Evolutionary conservation across 495 filamentous ascomycete species (phyloP).

Genomic region (Thermothielavioides terrestris): DNA sequence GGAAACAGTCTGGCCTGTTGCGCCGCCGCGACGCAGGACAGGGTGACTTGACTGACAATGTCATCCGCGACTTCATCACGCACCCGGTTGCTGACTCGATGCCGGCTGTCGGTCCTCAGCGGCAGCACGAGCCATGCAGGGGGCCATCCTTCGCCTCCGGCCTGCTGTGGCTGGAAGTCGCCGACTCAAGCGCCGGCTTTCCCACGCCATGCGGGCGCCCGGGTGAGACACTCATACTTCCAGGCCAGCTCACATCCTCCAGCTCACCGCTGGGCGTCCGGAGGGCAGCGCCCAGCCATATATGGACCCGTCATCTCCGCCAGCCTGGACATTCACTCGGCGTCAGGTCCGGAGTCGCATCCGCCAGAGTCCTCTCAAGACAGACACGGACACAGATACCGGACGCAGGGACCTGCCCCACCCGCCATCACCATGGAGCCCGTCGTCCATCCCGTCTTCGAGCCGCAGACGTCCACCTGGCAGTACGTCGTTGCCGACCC

Average conservation of each 20-base stretch:
- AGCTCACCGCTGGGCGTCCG: neutral
- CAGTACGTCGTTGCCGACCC: constrained; percentile 54
- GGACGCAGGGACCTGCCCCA: neutral
- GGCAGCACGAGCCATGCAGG: too few species aligned
- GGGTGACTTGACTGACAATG: too few species aligned
- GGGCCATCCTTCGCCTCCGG: neutral
- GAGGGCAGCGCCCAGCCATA: neutral
- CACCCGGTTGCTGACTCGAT: neutral
- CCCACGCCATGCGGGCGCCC: neutral
- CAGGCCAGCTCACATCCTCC: too few species aligned
- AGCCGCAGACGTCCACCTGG: constrained; percentile 45
- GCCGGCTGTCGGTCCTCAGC: neutral
- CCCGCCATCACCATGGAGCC: constrained; percentile 14
- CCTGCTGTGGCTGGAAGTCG: neutral
- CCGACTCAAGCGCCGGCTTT: neutral
- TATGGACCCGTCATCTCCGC: neutral
- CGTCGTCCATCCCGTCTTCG: constrained; percentile 22
- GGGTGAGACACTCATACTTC: neutral
- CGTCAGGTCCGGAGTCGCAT: neutral
- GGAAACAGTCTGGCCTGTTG: too few species aligned
- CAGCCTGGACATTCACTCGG: neutral
- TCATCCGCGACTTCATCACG: neutral
- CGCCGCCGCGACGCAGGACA: too few species aligned
- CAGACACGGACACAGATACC: neutral
- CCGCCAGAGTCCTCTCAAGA: neutral